These are phyloP conservation scores for Calonectria ilicicola DNA, from an alignment of 2,329 filamentous ascomycete species.

Conservation along the genomic window DNA sequence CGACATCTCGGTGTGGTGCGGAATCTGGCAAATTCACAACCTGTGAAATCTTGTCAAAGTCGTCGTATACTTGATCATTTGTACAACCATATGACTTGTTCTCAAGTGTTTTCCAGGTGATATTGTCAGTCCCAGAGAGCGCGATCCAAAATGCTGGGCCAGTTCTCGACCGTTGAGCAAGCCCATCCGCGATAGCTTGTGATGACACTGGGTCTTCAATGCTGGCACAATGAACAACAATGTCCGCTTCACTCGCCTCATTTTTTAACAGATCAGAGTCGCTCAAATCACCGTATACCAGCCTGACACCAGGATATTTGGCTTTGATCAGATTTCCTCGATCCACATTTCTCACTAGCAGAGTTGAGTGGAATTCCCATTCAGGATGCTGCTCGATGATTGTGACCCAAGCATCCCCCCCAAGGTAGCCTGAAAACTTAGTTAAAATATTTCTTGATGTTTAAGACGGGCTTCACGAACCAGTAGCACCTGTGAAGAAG, in stretches of 20 bases:
- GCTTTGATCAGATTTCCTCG: neutral
- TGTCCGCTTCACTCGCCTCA: conserved; percentile 13
- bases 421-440: neutral
- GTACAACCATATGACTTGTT: neutral
- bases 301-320: neutral
- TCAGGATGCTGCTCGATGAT: neutral
- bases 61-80: neutral
- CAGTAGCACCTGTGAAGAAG: neutral
- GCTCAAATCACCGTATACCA: neutral
- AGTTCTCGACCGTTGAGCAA: neutral
- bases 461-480: neutral
- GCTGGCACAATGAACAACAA: conserved; percentile 11
- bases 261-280: conserved; percentile 2
- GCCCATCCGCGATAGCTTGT: conserved; percentile 13
- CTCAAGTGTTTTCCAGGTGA: neutral
- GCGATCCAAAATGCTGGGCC: neutral
- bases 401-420: neutral
- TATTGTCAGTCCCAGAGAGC: neutral
- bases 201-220: conserved; percentile 14
- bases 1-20: neutral
- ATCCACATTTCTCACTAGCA: neutral
- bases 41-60: neutral
- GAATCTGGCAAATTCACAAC: neutral
- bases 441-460: neutral
- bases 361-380: neutral